Conservation (phyloP, 805 yeast genomes). For the Saturnispora galanensis region DNA sequence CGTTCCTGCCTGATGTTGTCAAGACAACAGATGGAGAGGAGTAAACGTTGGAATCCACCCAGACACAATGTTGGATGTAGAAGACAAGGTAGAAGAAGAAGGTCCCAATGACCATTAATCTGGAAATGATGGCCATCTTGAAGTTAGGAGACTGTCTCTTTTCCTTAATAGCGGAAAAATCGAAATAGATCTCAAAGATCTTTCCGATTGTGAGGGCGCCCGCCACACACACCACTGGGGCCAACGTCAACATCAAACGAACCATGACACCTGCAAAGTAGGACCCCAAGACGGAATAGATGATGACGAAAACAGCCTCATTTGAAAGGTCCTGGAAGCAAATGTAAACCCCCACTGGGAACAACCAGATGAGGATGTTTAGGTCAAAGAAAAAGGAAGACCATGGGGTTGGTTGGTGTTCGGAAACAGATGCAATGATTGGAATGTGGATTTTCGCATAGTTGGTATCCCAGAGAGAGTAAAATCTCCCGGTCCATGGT, state of each 20-base stretch:
- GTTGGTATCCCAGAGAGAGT: conserved; percentile 95
- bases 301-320: conserved; percentile 88
- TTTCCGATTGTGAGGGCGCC: conserved; percentile 85
- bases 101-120: conserved; percentile 51
- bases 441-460: conserved; percentile 98
- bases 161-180: conserved; percentile 31
- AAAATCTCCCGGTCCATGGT: conserved; percentile 99
- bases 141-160: conserved; percentile 14
- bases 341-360: conserved; percentile 94
- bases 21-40: conserved; percentile 97
- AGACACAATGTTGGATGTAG: conserved; percentile 90
- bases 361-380: conserved; percentile 87
- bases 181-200: conserved; percentile 71
- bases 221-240: conserved; percentile 91
- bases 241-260: conserved; percentile 90
- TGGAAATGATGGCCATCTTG: conserved; percentile 38
- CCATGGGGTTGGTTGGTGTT: conserved; percentile 99
- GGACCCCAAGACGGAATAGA: conserved; percentile 86
- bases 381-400: conserved; percentile 95
- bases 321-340: conserved; percentile 82
- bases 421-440: conserved; percentile 96
- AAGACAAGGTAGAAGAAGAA: conserved; percentile 65
- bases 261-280: conserved; percentile 99
- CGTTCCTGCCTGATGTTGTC: conserved; percentile 77
- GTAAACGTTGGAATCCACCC: conserved; percentile 94